Base-by-base conservation (phyloP, 306 rosid genomes). In the Delonix regia region DNA sequence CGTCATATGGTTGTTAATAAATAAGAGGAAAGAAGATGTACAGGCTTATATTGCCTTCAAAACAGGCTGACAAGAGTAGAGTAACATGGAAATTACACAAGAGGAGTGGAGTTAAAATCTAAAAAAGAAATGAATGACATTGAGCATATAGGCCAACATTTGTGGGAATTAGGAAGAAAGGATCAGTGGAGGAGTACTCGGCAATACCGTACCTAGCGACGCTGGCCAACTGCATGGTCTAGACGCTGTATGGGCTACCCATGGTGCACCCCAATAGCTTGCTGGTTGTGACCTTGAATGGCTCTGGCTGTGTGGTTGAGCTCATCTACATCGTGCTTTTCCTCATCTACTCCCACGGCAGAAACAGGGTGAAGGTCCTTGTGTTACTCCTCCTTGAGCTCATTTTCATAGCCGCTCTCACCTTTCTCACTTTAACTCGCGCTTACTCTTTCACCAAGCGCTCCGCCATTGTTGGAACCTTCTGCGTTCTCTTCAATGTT, bases 81-180 rank as follows among this genome's bases (percentile, higher is more conserved):
- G 33, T 30, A 30, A 30, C 4, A 30, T 30, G 4, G 33, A 30
- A 30, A 30, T 1, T 30, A 4, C 1, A 4, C 33, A 30, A 30
- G 1, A 30, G 33, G 33, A 13, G 15, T 14, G 52, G 15, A 15
- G 0, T 1, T 3, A 47, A 14, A n/a, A n/a, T 13, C 18, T 18
- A 56, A 45, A 18, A 47, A 15, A 57, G 36, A 7, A 12, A 24
- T 27, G 36, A 13, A 57, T 24, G 8, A 6, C 41, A 49, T 36
- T n/a, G n/a, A 0, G n/a, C n/a, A n/a, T n/a, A n/a, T n/a, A 93
- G 98, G 82, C 91, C 91, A 71, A 93, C 95, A 0, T 93, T 93
- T 75, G 80, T 88, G 5, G 15, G 30, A 62, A 93, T 93, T 80
- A 82, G 93, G 73, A 93, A 90, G 83, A 93, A 89, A 56, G 75